A percentile compares a stretch with the other conserved stretches of the same genome.
phyloP scores from a whole-genome alignment of 345 rosid genomes.

The Gossypium rotundifolium region DNA sequence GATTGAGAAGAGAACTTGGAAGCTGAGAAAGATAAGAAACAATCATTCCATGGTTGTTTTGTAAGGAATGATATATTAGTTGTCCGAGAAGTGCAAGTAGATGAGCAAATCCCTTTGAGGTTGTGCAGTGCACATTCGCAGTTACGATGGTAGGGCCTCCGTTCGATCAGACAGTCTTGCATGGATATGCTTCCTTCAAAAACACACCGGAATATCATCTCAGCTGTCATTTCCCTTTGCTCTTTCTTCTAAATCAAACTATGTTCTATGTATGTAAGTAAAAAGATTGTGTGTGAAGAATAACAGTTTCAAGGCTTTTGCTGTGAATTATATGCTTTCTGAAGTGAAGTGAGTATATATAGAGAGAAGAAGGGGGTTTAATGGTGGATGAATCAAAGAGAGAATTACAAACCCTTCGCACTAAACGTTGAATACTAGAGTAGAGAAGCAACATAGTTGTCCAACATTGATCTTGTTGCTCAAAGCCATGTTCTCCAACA shows the following conservation, averaged over 20 bases:
- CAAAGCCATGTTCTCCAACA: no score
- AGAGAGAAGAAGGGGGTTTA: no score
- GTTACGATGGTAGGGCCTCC: constrained; percentile 41
- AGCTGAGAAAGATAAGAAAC: constrained; percentile 13
- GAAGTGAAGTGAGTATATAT: no score
- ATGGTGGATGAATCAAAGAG: no score
- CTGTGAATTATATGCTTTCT: neutral
- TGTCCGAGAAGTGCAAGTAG: neutral
- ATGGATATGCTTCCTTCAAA: constrained; percentile 18
- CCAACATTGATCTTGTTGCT: no score
- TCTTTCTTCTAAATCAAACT: neutral
- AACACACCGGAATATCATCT: constrained; percentile 10
- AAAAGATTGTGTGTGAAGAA: neutral
- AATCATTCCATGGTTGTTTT: constrained; percentile 1
- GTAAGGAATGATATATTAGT: constrained; percentile 12
- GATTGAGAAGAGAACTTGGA: constrained; percentile 17
- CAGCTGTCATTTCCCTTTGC: constrained; percentile 16
- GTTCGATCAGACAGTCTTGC: constrained; percentile 10
- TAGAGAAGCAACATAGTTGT: no score
- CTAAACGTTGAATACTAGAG: no score
- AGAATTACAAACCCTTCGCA: no score
- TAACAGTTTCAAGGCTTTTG: neutral
- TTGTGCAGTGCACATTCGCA: constrained; percentile 40
- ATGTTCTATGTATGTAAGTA: no score
- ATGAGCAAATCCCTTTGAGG: constrained; percentile 9